Evolutionary conservation across 305 asterid species (phyloP).

Genomic region (Fraxinus ornus): DNA sequence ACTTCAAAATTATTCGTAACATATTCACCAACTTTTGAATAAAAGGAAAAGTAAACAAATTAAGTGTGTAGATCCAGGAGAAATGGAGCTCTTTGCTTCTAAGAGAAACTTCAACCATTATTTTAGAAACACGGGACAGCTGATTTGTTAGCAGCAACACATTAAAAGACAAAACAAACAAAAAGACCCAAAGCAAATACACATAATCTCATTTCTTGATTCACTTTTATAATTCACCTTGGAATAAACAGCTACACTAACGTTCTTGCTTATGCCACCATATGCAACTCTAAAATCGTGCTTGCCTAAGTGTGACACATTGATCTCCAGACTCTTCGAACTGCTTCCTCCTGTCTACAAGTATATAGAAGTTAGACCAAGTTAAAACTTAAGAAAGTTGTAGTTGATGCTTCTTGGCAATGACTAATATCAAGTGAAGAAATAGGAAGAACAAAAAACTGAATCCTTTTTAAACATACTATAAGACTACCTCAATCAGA

Average conservation of each 20-base stretch:
- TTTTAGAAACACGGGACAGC: background rate
- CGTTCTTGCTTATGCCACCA: conserved; percentile 66
- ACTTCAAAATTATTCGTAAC: background rate
- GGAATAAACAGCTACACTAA: conserved; percentile 66
- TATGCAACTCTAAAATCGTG: conserved; percentile 71
- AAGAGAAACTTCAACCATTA: background rate
- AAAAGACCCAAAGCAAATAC: background rate
- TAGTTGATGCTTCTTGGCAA: conserved; percentile 18
- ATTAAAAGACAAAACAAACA: background rate
- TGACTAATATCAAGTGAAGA: background rate
- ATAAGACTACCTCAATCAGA: conserved; percentile 58
- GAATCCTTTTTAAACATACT: conserved; percentile 16
- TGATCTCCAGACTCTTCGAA: conserved; percentile 54
- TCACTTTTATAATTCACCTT: conserved; percentile 48
- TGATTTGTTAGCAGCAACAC: background rate
- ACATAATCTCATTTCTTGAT: background rate
- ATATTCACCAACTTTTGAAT: background rate
- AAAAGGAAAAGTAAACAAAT: background rate
- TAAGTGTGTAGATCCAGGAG: background rate
- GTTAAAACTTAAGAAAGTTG: background rate
- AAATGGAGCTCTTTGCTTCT: background rate
- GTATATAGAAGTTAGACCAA: conserved; percentile 27
- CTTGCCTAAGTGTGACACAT: conserved; percentile 50
- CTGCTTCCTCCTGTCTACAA: conserved; percentile 58
- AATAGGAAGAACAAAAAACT: conserved; percentile 9